Base-by-base conservation (phyloP, 2,329 filamentous ascomycete genomes). In the Stemphylium vesicarium region DNA sequence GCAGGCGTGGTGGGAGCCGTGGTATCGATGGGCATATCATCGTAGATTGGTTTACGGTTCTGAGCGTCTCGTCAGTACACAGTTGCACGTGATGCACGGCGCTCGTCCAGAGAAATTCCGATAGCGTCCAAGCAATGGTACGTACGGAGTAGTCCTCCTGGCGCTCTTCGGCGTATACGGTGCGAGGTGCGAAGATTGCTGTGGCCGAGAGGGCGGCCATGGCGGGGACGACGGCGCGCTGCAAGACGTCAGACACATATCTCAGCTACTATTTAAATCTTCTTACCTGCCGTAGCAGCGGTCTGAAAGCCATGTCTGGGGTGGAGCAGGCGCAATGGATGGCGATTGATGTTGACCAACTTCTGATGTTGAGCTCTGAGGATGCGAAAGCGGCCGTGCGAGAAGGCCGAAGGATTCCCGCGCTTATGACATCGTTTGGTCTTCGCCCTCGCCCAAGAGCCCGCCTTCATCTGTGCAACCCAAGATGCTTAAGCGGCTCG, bases 41-140 rank as follows among this genome's bases (percentile, higher is more conserved):
- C 90, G 83, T 96, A 96, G 79, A 96, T 95, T 62, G 91, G 88
- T 67, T 81, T 80, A 63, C 79, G 79, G 66, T 69, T 57, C 60
- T 67, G 48, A 13, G 59, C 29, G 13, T 35, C 11, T 29, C 44
- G 26, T 49, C 33, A 48, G 53, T 32, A n/a, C 49, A 29, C 13
- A 18, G 13, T 26, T 9, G 32, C 20, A 35, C 32, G 20, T 45
- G 42, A 20, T 7, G 2, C 15, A n/a, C 2, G 31, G 13, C 4
- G 10, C n/a, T 24, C 15, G 15, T 16, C 26, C 4, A 11, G 26
- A 22, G 9, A 12, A 16, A 26, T 7, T 5, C 3, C 29, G 40
- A 12, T 13, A n/a, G n/a, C 8, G 2, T 20, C 24, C 1, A 33
- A 13, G n/a, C 38, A 10, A 16, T 12, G 20, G 15, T 18, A 59